Conservation (phyloP, 805 yeast genomes). For the Zygosaccharomyces pseudorouxii region DNA sequence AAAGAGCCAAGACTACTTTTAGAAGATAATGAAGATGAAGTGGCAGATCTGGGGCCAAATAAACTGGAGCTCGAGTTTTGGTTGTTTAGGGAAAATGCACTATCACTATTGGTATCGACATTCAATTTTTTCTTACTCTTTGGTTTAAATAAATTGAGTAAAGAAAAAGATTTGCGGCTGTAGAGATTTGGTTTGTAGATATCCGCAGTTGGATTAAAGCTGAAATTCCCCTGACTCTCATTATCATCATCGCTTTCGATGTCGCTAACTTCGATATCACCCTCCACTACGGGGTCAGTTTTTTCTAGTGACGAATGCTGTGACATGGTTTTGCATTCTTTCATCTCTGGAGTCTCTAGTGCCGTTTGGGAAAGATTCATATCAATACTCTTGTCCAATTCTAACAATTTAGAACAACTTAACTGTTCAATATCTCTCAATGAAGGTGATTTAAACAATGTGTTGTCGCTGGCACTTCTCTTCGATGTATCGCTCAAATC, state of each 20-base stretch:
- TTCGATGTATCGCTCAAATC: constrained; percentile 1
- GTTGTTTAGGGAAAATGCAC: neutral
- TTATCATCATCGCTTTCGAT: constrained; percentile 6
- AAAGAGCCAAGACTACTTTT: neutral
- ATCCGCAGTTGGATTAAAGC: constrained; percentile 21
- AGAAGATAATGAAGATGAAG: constrained; percentile 5
- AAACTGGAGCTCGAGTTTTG: neutral
- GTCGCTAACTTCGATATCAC: constrained; percentile 11
- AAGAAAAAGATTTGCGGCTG: constrained; percentile 25
- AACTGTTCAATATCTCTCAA: constrained; percentile 24
- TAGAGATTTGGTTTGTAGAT: constrained; percentile 20
- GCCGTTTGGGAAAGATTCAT: constrained; percentile 19
- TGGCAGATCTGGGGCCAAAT: constrained; percentile 3
- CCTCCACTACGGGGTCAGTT: constrained; percentile 9
- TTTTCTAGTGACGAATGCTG: constrained; percentile 16
- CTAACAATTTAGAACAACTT: constrained; percentile 25
- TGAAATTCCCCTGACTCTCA: constrained; percentile 1
- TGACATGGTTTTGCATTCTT: constrained; percentile 16
- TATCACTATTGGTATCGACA: constrained; percentile 12
- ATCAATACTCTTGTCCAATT: constrained; percentile 23
- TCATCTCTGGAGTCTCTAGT: constrained; percentile 6
- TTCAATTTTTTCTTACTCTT: constrained; percentile 18
- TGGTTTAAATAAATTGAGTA: constrained; percentile 27
- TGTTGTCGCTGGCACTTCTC: neutral
- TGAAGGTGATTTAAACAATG: constrained; percentile 9